A percentile compares a stretch with the other conserved stretches of the same genome.
These are phyloP conservation scores for Yamadazyma trypodendri DNA, from an alignment of 1,139 yeast genomes.

Conservation along the genomic window DNA sequence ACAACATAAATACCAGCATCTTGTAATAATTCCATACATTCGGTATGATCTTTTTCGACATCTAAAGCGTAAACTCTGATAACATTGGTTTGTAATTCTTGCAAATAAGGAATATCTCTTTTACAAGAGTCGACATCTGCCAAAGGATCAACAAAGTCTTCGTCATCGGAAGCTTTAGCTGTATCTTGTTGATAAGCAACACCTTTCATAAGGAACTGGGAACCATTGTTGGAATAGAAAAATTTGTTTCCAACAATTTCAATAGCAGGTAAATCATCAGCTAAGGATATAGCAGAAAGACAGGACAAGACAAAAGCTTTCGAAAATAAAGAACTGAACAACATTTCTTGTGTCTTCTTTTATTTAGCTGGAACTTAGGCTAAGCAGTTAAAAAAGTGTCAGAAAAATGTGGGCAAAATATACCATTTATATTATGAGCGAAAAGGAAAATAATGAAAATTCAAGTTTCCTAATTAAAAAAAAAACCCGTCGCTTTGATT, in stretches of 20 bases:
- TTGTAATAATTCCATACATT: slow-evolving; percentile 81
- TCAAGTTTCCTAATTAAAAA: slow-evolving; percentile 1
- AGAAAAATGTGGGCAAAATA: slow-evolving; percentile 1
- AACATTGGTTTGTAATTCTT: slow-evolving; percentile 74
- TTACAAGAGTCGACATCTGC: slow-evolving; percentile 69
- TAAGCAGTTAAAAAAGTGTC: background rate
- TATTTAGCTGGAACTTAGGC: background rate
- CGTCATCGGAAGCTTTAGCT: slow-evolving; percentile 41
- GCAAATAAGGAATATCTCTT: slow-evolving; percentile 78
- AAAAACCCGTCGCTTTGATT: slow-evolving; percentile 6
- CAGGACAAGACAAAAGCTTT: slow-evolving; percentile 9
- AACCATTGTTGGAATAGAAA: slow-evolving; percentile 71
- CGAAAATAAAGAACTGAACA: slow-evolving; percentile 11
- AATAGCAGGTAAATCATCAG: slow-evolving; percentile 37
- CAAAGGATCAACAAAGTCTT: slow-evolving; percentile 64
- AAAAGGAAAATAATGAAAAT: slow-evolving; percentile 1
- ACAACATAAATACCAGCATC: slow-evolving; percentile 88
- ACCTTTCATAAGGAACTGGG: slow-evolving; percentile 80
- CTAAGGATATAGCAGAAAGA: slow-evolving; percentile 9
- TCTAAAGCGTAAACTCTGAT: slow-evolving; percentile 68
- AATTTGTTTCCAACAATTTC: slow-evolving; percentile 73
- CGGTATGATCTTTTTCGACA: slow-evolving; percentile 78
- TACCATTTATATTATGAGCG: slow-evolving; percentile 4
- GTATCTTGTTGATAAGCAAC: slow-evolving; percentile 76
- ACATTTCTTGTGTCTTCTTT: slow-evolving; percentile 9